Conservation (phyloP, 208 protist genomes). For the Trypanosoma lewisi region DNA sequence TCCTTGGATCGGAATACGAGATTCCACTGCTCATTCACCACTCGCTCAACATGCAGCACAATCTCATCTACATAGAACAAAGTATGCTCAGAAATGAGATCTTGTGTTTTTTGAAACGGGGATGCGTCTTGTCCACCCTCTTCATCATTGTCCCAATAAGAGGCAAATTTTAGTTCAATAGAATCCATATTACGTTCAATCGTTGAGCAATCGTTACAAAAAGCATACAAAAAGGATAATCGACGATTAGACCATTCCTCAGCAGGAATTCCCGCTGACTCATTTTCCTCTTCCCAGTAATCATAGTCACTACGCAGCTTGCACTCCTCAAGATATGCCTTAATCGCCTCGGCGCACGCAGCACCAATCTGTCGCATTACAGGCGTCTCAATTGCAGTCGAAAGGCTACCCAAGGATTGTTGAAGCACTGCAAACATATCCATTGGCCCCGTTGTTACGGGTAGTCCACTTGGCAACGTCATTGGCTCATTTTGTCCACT, state of each 20-base stretch:
- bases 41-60: slow-evolving; percentile 71
- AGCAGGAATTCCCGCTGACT: slow-evolving; percentile 6
- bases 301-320: slow-evolving; percentile 75
- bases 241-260: slow-evolving; percentile 78
- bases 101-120: slow-evolving; percentile 74
- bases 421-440: slow-evolving; percentile 88
- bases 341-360: slow-evolving; percentile 76
- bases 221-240: slow-evolving; percentile 80
- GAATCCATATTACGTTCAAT: slow-evolving; percentile 87
- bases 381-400: slow-evolving; percentile 54
- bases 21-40: slow-evolving; percentile 73
- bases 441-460: slow-evolving; percentile 77
- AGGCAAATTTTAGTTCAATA: slow-evolving; percentile 82
- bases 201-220: slow-evolving; percentile 82
- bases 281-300: slow-evolving; percentile 78
- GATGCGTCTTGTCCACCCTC: slow-evolving; percentile 17
- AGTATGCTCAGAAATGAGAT: slow-evolving; percentile 53
- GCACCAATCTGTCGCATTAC: slow-evolving; percentile 80
- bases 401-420: slow-evolving; percentile 74
- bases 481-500: slow-evolving; percentile 52
- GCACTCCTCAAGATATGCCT: slow-evolving; percentile 77
- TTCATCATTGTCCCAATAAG: slow-evolving; percentile 62
- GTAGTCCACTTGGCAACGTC: slow-evolving; percentile 51
- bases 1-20: slow-evolving; percentile 60
- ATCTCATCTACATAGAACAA: slow-evolving; percentile 88